Conservation (phyloP, 257 asterid genomes). For the Marsdenia floribunda region DNA sequence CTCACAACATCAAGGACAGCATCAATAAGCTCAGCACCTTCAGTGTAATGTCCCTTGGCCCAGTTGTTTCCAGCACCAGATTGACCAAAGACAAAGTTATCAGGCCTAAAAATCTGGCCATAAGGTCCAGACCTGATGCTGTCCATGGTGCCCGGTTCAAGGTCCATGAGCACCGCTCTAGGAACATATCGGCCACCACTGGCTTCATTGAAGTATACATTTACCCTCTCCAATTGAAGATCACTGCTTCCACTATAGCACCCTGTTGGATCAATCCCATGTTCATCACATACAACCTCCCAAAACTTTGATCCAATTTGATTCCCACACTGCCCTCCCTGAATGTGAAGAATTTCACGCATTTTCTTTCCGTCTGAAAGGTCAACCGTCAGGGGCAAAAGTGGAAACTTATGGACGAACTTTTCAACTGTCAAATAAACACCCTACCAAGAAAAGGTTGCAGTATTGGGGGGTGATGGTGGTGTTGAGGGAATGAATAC, state of each 20-base stretch:
- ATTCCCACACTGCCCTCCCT: constrained; percentile 15
- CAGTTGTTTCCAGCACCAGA: constrained; percentile 14
- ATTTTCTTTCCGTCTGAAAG: not conserved
- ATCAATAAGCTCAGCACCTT: constrained; percentile 16
- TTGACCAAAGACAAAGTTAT: constrained; percentile 11
- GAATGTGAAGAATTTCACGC: constrained; percentile 13
- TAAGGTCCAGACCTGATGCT: constrained; percentile 4
- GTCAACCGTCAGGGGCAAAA: constrained; percentile 9
- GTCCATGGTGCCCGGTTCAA: constrained; percentile 14
- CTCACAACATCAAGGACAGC: constrained; percentile 13
- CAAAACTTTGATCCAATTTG: constrained; percentile 14
- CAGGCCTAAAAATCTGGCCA: constrained; percentile 14
- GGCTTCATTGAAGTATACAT: constrained; percentile 11
- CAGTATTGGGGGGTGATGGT: too few relatives aligned
- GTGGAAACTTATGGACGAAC: not conserved
- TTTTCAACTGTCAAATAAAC: constrained; percentile 1
- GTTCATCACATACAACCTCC: constrained; percentile 15
- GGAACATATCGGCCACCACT: constrained; percentile 8
- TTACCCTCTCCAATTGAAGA: constrained; percentile 13
- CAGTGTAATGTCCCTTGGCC: constrained; percentile 13
- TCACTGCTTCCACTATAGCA: not conserved
- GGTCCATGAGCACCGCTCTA: constrained; percentile 14
- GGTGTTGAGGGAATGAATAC: not conserved
- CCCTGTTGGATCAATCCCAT: constrained; percentile 13
- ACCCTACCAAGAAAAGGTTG: not conserved